Percentiles rank a stretch among this genome's conserved stretches.
phyloP scores from a whole-genome alignment of 768 basidiomycete genomes.

The Termitomyces sp. region DNA sequence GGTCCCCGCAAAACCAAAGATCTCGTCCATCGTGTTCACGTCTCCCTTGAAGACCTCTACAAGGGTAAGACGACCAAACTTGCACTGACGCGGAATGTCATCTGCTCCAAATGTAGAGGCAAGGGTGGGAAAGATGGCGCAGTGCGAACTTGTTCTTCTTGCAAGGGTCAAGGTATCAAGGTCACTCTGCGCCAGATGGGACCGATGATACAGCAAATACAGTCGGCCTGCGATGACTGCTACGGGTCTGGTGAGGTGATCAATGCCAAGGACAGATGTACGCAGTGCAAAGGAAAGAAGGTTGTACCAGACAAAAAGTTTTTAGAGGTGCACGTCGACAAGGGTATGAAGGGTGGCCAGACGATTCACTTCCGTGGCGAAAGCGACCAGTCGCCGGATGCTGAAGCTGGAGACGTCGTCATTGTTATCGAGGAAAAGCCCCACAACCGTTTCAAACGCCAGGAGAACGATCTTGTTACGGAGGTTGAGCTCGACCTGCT shows the following conservation, averaged over 20 bases:
- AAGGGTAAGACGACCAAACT: slow-evolving; percentile 99
- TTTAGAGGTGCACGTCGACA: slow-evolving; percentile 96
- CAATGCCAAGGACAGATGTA: slow-evolving; percentile 89
- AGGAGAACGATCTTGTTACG: slow-evolving; percentile 79
- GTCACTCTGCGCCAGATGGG: slow-evolving; percentile 95
- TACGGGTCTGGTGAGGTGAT: slow-evolving; percentile 93
- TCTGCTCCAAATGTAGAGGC: slow-evolving; percentile 91
- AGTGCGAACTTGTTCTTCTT: slow-evolving; percentile 69
- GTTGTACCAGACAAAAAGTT: slow-evolving; percentile 92
- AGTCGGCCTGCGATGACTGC: slow-evolving; percentile 92
- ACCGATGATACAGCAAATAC: slow-evolving; percentile 99
- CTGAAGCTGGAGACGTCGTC: slow-evolving; percentile 89
- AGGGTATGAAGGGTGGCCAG: slow-evolving; percentile 94
- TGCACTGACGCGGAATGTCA: slow-evolving; percentile 89
- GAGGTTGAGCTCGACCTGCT: slow-evolving; percentile 92
- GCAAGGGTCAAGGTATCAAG: slow-evolving; percentile 87
- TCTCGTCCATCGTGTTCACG: slow-evolving; percentile 93
- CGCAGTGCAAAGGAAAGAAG: slow-evolving; percentile 93
- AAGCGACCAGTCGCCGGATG: slow-evolving; percentile 86
- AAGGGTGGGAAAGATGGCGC: slow-evolving; percentile 98
- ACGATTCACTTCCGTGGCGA: slow-evolving; percentile 86
- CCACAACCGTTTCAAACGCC: slow-evolving; percentile 83
- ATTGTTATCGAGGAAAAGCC: slow-evolving; percentile 93
- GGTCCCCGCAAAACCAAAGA: slow-evolving; percentile 95
- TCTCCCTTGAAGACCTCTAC: slow-evolving; percentile 98